Conservation (phyloP, 1,139 yeast species). For the Groenewaldozyma auringiensis region DNA sequence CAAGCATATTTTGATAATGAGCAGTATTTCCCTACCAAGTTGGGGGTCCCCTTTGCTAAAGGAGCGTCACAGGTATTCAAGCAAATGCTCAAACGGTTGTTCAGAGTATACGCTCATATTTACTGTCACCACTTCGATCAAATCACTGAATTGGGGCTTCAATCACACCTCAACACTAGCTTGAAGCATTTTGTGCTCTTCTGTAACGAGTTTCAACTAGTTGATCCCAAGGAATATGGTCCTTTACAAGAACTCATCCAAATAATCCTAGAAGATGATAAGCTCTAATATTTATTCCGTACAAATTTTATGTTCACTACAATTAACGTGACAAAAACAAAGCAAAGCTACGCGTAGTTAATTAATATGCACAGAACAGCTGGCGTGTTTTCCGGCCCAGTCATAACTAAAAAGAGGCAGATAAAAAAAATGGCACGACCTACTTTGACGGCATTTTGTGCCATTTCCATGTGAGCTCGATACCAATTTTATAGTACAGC, state of each 20-base stretch:
- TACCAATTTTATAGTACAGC: no score
- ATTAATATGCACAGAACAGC: no score
- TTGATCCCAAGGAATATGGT: slow-evolving; percentile 77
- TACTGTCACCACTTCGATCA: slow-evolving; percentile 97
- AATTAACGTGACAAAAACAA: not conserved
- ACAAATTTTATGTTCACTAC: slow-evolving; percentile 2
- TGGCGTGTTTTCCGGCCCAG: no score
- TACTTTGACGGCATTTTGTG: no score
- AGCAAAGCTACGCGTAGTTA: not conserved
- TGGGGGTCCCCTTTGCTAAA: slow-evolving; percentile 68
- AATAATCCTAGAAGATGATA: slow-evolving; percentile 45
- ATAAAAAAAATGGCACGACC: no score
- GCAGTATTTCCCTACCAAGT: slow-evolving; percentile 77
- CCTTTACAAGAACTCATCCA: slow-evolving; percentile 83
- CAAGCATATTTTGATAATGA: slow-evolving; percentile 87
- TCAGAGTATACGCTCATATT: slow-evolving; percentile 95
- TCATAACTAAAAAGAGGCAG: no score
- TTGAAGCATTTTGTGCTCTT: slow-evolving; percentile 89
- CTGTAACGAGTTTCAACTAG: slow-evolving; percentile 71
- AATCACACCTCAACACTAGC: slow-evolving; percentile 87
- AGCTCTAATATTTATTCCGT: slow-evolving; percentile 11
- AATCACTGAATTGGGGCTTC: slow-evolving; percentile 82
- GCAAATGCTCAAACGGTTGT: slow-evolving; percentile 81
- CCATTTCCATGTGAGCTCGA: no score
- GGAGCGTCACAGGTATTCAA: slow-evolving; percentile 56